Base-by-base conservation (phyloP, 2,329 filamentous ascomycete species). In the Stenocarpella maydis region DNA sequence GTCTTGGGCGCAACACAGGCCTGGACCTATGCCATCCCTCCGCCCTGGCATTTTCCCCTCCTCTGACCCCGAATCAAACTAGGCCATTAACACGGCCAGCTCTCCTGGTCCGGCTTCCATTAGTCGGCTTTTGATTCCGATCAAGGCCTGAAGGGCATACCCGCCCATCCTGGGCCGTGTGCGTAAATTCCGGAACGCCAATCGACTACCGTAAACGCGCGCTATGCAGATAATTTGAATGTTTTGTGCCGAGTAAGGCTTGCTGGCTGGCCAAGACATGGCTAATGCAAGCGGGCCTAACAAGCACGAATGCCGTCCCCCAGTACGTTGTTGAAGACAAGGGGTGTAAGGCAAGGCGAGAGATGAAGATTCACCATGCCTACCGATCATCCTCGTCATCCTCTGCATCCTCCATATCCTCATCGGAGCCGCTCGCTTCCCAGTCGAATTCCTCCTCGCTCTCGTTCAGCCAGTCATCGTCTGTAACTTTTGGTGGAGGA, bases 381-480 rank as follows among this genome's bases (percentile, higher is more conserved):
- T 90, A 86, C 2, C 84, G 83, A 15, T 87, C 86, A 10, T 85
- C 85, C 28, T 86, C 84, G 49, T 86, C 87, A 54, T 91, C 89
- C 39, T 87, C 86, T 80, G 87, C 84, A 28, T 87, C 86, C 14
- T 90, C 90, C 39, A 86, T 87, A 14, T 87, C 87, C 19, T 87
- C 86, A 49, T 83, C 81, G 26, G 87, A 88, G 73, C 93, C 92
- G 75, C 91, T 93, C 19, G 91, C 91, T 31, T 69, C 63, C 79
- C 95, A 94, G 74, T 95, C 92, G 65, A 92, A 88, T 74, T 93
- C 92, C 69, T 92, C 92, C 58, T 88, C 90, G 78, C 93, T 91
- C 41, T 88, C 89, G 91, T 93, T 96, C 78, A 97, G 97, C 71
- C 92, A 92, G 74, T 92, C 90, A 74, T 97, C 92, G 49, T 92